Conservation (phyloP, 2,329 filamentous ascomycete genomes). For the Fusarium burgessii region DNA sequence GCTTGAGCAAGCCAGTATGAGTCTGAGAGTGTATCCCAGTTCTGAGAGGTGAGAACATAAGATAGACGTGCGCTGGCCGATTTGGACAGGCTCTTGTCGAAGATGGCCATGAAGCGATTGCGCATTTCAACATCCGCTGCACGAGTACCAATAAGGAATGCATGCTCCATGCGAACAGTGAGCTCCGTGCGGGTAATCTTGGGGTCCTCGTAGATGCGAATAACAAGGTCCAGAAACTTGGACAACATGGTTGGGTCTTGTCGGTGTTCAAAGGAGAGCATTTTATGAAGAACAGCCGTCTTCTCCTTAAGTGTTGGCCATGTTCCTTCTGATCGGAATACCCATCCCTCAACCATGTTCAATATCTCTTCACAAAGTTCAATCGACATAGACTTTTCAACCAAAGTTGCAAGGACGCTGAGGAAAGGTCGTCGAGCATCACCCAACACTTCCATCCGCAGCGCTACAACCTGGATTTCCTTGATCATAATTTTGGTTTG, state of each 20-base stretch:
- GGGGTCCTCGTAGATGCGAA: constrained; percentile 97
- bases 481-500: constrained; percentile 94
- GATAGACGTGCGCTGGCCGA: constrained; percentile 88
- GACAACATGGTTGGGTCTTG: constrained; percentile 85
- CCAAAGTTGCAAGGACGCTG: constrained; percentile 91
- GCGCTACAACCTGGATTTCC: constrained; percentile 90
- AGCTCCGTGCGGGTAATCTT: constrained; percentile 96
- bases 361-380: constrained; percentile 92
- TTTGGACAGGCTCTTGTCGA: constrained; percentile 94
- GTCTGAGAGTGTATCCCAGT: constrained; percentile 95
- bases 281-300: constrained; percentile 98
- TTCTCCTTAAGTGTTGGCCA: constrained; percentile 99
- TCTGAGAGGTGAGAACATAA: constrained; percentile 91
- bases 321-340: constrained; percentile 93
- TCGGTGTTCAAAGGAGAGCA: constrained; percentile 93
- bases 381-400: constrained; percentile 92
- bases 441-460: constrained; percentile 91
- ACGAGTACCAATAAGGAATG: constrained; percentile 94
- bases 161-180: constrained; percentile 96
- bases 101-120: constrained; percentile 95
- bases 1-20: constrained; percentile 98
- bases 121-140: constrained; percentile 97
- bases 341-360: constrained; percentile 93
- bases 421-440: constrained; percentile 94
- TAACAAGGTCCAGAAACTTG: constrained; percentile 95